Conservation (phyloP, 2,329 filamentous ascomycete genomes). For the Aspergillus ochraceus region DNA sequence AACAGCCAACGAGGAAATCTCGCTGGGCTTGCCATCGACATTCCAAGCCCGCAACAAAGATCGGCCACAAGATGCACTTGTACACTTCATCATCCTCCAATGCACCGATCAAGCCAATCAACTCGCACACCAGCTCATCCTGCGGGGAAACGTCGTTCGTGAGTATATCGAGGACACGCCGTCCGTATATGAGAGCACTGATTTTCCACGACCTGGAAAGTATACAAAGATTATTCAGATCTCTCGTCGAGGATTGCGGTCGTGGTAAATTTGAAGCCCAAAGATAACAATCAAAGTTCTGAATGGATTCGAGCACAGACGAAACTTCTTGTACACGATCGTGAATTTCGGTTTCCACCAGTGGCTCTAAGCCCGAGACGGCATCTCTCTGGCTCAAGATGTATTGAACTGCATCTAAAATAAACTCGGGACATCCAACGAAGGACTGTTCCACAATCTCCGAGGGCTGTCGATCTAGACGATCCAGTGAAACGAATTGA, state of each 20-base stretch:
- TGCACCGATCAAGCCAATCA: slow-evolving; percentile 24
- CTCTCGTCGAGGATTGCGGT: slow-evolving; percentile 11
- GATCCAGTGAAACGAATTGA: slow-evolving; percentile 16
- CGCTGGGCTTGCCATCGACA: slow-evolving; percentile 24
- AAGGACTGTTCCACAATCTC: slow-evolving; percentile 36
- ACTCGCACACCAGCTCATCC: slow-evolving; percentile 22
- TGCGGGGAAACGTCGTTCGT: slow-evolving; percentile 11
- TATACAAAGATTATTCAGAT: slow-evolving; percentile 23
- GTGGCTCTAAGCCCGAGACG: slow-evolving; percentile 11
- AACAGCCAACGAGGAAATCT: slow-evolving; percentile 21
- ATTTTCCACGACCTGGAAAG: slow-evolving; percentile 31
- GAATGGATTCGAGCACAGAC: slow-evolving; percentile 20
- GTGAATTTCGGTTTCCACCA: slow-evolving; percentile 1
- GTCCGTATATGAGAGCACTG: slow-evolving; percentile 32
- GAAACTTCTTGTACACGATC: slow-evolving; percentile 14
- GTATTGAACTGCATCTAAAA: slow-evolving; percentile 29
- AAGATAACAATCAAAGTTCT: slow-evolving; percentile 25
- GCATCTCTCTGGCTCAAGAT: slow-evolving; percentile 29
- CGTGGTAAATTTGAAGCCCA: slow-evolving; percentile 26
- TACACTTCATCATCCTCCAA: slow-evolving; percentile 29
- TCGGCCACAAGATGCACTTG: slow-evolving; percentile 38
- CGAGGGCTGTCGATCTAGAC: slow-evolving; percentile 14
- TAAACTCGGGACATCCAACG: slow-evolving; percentile 36
- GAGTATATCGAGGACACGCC: slow-evolving; percentile 31
- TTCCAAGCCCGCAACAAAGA: slow-evolving; percentile 35